A percentile compares a stretch with the other conserved stretches of the same genome.
Conservation (phyloP, 1,284 basidiomycete species). For the Cryptococcus jaspeensis region DNA sequence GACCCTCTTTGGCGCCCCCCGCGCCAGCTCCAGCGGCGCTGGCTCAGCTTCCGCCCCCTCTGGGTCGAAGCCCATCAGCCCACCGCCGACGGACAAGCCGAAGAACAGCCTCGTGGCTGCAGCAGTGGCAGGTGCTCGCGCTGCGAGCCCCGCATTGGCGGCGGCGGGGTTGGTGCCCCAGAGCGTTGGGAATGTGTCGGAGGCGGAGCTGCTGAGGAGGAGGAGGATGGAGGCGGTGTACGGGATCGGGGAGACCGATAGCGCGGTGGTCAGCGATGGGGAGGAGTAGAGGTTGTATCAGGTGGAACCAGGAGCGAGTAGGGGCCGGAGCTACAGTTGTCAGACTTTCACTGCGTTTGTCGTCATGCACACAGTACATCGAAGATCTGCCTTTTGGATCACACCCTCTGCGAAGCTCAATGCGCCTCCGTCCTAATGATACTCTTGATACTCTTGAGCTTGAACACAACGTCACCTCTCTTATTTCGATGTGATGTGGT, state of each 20-base stretch:
- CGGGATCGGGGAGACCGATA: conserved; percentile 48
- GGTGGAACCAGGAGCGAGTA: not conserved
- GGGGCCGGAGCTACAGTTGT: too few species aligned
- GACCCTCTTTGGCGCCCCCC: not conserved
- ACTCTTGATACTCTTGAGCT: too few species aligned
- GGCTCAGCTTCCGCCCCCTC: conserved; percentile 1
- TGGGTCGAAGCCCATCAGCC: not conserved
- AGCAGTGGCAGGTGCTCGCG: conserved; percentile 40
- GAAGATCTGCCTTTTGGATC: too few species aligned
- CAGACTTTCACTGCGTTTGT: too few species aligned
- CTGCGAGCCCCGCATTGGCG: conserved; percentile 40
- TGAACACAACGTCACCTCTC: too few species aligned
- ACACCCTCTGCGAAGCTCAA: too few species aligned
- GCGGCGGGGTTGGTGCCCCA: conserved; percentile 48
- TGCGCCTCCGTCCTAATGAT: too few species aligned
- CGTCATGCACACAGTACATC: too few species aligned
- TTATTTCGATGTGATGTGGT: too few species aligned
- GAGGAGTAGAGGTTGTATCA: conserved; percentile 20
- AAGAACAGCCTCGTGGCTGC: conserved; percentile 38
- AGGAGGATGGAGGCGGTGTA: conserved; percentile 58
- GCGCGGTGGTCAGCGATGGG: conserved; percentile 15
- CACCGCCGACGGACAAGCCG: conserved; percentile 14
- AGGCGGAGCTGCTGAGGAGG: conserved; percentile 74
- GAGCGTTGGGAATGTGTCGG: conserved; percentile 63
- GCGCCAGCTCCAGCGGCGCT: not conserved